phyloP scores from a whole-genome alignment of 345 rosid species.

The Theobroma cacao region DNA sequence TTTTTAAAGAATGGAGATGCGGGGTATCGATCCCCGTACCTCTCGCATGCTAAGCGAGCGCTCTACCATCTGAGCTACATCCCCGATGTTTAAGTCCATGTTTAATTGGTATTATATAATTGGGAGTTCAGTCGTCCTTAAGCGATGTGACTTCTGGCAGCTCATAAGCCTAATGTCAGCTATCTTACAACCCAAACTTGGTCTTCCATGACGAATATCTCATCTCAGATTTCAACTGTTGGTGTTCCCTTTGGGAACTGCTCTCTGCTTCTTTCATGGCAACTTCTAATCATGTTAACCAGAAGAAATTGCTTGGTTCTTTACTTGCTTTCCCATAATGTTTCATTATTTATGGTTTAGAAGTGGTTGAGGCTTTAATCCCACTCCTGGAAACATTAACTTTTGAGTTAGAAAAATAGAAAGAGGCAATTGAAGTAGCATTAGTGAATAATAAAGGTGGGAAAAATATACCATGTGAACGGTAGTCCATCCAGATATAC shows the following conservation, averaged over 20 bases:
- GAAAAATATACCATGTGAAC: background rate
- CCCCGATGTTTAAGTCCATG: no score
- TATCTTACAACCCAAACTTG: no score
- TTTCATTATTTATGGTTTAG: background rate
- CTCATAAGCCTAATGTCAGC: no score
- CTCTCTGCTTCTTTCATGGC: background rate
- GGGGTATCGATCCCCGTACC: constrained; percentile 89
- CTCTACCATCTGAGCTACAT: constrained; percentile 90
- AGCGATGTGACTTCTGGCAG: no score
- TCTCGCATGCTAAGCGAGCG: constrained; percentile 93
- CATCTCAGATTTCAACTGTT: no score
- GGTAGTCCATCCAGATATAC: background rate
- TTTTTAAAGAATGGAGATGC: constrained; percentile 80
- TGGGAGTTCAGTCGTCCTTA: no score
- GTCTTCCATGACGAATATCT: no score
- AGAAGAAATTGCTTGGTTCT: background rate
- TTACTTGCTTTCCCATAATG: background rate
- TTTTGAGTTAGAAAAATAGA: background rate
- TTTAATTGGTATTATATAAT: no score
- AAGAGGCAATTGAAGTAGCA: background rate
- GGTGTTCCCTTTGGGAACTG: no score
- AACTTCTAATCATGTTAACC: background rate
- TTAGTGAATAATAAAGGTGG: background rate
- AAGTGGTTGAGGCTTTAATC: background rate
- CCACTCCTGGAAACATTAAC: background rate